Evolutionary conservation across 78 protist genomes (phyloP), one percentile per base, ranked within the genome.

Genomic region (Speleostelium caveatum): DNA sequence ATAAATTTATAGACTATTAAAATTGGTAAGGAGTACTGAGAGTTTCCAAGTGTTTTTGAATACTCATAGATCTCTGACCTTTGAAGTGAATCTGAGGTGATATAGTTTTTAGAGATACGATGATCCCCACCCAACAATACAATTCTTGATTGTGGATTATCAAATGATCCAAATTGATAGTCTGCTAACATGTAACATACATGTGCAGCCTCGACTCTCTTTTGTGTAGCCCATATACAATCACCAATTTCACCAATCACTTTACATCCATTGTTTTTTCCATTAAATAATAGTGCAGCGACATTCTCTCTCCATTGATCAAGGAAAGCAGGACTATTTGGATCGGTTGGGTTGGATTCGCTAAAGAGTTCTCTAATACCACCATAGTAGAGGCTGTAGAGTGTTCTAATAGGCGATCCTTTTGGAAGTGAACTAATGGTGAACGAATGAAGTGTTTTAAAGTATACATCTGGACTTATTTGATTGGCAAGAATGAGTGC

Each of bases 41-140:
- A 59, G 49, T 88, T 88, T 53, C 94, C 87, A 3, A 88, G 86
- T 22, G 73, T 71, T 22, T 88, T 88, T 3, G 75, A 36, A 45
- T 53, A 88, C 42, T 88, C 94, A 55, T 75, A 75, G 62, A 88
- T 78, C 51, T 88, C 94, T 2, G 83, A 76, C 22, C 85, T 19
- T 60, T 78, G 86, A 45, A 88, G 86, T 32, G 94, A 69, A 35
- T 88, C 94, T 10, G 73, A 22, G 0, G 75, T 88, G 5, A 88
- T 75, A n/a, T 69, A 88, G 58, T 71, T 28, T 45, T 76, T 78
- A 10, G 76, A 65, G 10, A 69, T 63, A 55, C 75, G 74, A 38
- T 75, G 86, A 58, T 75, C 87, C n/a, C 86, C 85, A 28, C 94
- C 94, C n/a, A 88, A 32, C 16, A 88, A 35, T 51, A 88, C 94